Base-by-base conservation (phyloP, 805 yeast species). In the Naumovozyma castellii region DNA sequence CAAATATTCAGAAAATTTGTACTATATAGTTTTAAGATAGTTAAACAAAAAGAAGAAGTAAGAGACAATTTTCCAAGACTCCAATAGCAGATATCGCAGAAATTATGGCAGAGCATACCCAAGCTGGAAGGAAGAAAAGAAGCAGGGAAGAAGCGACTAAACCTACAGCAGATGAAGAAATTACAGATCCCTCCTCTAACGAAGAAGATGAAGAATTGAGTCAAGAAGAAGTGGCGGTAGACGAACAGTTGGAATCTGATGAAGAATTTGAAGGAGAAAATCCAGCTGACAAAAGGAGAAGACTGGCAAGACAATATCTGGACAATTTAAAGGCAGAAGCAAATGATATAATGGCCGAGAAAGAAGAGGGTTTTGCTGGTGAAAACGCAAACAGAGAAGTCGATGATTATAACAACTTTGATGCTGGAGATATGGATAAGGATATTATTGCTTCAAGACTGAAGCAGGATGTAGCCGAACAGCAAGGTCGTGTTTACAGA, bases 271-370 rank as follows among this genome's bases (percentile, higher is more conserved):
- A 67, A 13, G 71, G 69, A 14, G 97, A 90, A 61, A 75, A 76
- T 36, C 94, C 88, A 6, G 94, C 95, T 0, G 98, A 92, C 55
- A 87, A 85, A 62, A 76, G 98, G 62, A 76, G 98, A 64, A 71
- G 97, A 55, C 70, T 92, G 43, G 97, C 97, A 14, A 87, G 87
- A 61, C 92, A 88, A 61, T 92, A 92, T 61, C 67, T 92, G 46
- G 87, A 81, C 35, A 83, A 82, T 54, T 65, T 92, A 53, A 77
- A 83, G 57, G 64, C 67, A 3, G 85, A 81, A 45, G 72, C 70
- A 15, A 72, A 66, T 18, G 64, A 59, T 2, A 62, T 62, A 33
- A 69, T 62, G 13, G 43, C 50, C 3, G 55, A 47, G 18, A 30
- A 40, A 15, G 34, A 40, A 5, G 28, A 36, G 6, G 31, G 35